These are phyloP conservation scores for Fusarium heterosporum DNA, from an alignment of 2,329 filamentous ascomycete genomes.

Conservation along the genomic window DNA sequence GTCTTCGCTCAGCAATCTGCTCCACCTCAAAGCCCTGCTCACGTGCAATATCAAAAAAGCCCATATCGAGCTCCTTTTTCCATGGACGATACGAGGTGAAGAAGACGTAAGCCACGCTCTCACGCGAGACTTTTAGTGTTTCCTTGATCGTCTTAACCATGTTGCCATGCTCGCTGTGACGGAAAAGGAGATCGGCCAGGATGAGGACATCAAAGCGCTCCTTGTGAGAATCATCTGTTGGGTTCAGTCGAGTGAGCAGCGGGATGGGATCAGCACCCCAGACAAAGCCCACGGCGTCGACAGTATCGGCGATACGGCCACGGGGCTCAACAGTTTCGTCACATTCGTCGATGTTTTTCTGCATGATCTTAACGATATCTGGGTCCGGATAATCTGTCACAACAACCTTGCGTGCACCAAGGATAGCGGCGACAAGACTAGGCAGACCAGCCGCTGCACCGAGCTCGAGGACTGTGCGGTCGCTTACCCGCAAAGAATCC, in stretches of 20 bases:
- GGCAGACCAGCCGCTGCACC: conserved; percentile 90
- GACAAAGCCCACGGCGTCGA: conserved; percentile 78
- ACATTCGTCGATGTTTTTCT: conserved; percentile 76
- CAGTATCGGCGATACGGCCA: conserved; percentile 49
- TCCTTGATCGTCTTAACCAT: conserved; percentile 77
- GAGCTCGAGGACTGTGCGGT: conserved; percentile 83
- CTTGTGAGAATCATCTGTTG: conserved; percentile 32
- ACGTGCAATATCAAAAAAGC: conserved; percentile 83
- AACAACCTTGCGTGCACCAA: conserved; percentile 77
- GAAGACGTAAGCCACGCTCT: conserved; percentile 82
- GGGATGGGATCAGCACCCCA: conserved; percentile 78
- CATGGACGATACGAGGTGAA: conserved; percentile 96
- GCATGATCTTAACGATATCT: conserved; percentile 84
- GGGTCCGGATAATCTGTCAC: conserved; percentile 91
- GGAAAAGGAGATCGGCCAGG: conserved; percentile 89
- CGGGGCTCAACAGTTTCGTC: conserved; percentile 51
- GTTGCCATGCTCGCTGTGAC: conserved; percentile 86
- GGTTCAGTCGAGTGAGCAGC: conserved; percentile 69
- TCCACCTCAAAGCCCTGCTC: conserved; percentile 79
- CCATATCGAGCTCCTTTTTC: conserved; percentile 81
- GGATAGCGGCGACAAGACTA: conserved; percentile 78
- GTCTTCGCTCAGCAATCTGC: conserved; percentile 82
- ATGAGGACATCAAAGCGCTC: conserved; percentile 82
- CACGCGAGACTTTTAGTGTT: conserved; percentile 68
- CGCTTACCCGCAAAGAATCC: conserved; percentile 70